phyloP scores from a whole-genome alignment of 176 grass and related monocot species.

The Oryza rufipogon region DNA sequence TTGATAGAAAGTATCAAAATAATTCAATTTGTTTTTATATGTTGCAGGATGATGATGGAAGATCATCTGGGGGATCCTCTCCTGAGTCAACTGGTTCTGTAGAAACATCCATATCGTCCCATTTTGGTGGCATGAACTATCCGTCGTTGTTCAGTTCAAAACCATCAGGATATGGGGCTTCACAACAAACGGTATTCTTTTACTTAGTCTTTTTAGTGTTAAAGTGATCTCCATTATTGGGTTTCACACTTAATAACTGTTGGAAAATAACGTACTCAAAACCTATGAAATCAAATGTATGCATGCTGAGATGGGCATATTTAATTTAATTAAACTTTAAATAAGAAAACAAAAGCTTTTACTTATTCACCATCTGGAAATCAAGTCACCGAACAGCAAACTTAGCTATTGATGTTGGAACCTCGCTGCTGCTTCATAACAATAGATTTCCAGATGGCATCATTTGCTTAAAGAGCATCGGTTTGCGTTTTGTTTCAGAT shows the following conservation, averaged over 20 bases:
- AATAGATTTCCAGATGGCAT: not conserved
- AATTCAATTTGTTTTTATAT: conserved; percentile 23
- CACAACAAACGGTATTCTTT: conserved; percentile 72
- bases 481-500: conserved; percentile 62
- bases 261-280: not conserved
- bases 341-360: conserved; percentile 5
- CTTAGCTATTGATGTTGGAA: conserved; percentile 42
- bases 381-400: conserved; percentile 45
- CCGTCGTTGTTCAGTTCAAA: conserved; percentile 96
- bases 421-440: conserved; percentile 31
- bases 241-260: not conserved
- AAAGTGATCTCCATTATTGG: not conserved
- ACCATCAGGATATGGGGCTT: conserved; percentile 70
- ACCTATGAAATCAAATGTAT: conserved; percentile 7
- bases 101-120: conserved; percentile 98
- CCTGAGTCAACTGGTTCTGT: conserved; percentile 93
- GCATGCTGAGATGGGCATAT: not conserved
- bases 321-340: conserved; percentile 23
- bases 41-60: conserved; percentile 95
- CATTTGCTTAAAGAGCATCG: conserved; percentile 26
- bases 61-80: conserved; percentile 88
- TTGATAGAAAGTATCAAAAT: conserved; percentile 16
- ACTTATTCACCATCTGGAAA: conserved; percentile 37
- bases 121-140: conserved; percentile 97
- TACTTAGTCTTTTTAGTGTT: not conserved